Base-by-base conservation (phyloP, 768 basidiomycete genomes). In the Coprinopsis strossmayeri region DNA sequence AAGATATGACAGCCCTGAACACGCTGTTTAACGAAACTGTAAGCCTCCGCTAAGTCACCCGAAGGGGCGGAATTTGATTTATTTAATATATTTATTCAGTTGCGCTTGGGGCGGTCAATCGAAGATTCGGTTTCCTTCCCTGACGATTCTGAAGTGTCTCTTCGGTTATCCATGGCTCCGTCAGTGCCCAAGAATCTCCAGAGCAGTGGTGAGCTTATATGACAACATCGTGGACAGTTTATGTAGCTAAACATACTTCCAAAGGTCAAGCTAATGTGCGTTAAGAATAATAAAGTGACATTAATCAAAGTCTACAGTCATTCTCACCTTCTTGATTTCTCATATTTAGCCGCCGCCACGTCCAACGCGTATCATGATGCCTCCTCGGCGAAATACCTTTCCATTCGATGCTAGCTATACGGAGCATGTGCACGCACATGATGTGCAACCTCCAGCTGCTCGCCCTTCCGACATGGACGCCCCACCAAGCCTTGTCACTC, bases 401-500 rank as follows among this genome's bases (percentile, higher is more conserved):
- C 69, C 66, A 34, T 55, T 61, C 38, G 69, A 68, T 30, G 52
- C 51, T 37, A 51, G 54, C 27, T 57, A 61, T 47, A 25, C 54
- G 5, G 57, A 56, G 18, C 27, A 24, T n/a, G 18, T 45, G 53
- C 39, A n/a, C n/a, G n/a, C n/a, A n/a, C 38, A 58, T 35, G 56
- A 57, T 26, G 49, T 44, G 9, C 45, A 24, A 21, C 50, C 26
- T 37, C 53, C 9, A 5, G 17, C 25, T 18, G n/a, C 45, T 40
- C 28, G 30, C 21, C 18, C 43, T 30, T 24, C 26, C 35, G 24
- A 45, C 28, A 30, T 58, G 57, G 30, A 57, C 60, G 5, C 63
- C 18, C 56, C 67, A 2, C 77, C 74, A 3, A 81, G 71, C 49
- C 66, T 87, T 0, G 84, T 87, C 41, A 69, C 66, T 20, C 80